These are phyloP conservation scores for Phenoliferia sp. DNA, from an alignment of 1,284 basidiomycete genomes.

Conservation along the genomic window DNA sequence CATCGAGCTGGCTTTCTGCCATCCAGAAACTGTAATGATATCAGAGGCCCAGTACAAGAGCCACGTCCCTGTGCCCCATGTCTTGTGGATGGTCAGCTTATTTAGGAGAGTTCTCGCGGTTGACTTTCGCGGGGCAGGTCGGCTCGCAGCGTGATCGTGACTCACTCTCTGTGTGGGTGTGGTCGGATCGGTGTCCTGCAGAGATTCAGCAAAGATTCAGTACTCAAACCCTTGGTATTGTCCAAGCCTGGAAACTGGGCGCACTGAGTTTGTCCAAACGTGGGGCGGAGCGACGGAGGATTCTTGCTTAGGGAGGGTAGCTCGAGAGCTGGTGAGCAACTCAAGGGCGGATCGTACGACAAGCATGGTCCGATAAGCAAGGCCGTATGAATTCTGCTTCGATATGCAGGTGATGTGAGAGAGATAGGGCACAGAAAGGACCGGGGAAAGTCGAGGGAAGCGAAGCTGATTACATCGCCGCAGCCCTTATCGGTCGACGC, in stretches of 20 bases:
- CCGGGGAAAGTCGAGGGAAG: too few relatives aligned
- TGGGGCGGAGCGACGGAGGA: neutral
- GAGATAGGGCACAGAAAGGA: neutral
- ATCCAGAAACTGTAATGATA: neutral
- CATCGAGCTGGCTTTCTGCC: slow-evolving; percentile 1
- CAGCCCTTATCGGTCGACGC: too few relatives aligned
- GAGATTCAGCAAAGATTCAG: neutral
- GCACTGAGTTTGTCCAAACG: neutral
- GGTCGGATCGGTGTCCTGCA: neutral
- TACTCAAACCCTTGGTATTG: too few relatives aligned
- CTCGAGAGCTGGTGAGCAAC: neutral
- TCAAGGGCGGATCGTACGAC: neutral
- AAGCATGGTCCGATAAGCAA: neutral
- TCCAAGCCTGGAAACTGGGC: neutral
- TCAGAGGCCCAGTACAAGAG: neutral
- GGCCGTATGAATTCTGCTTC: too few relatives aligned
- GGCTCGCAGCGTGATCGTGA: too few relatives aligned
- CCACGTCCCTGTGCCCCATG: neutral
- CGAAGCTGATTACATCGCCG: too few relatives aligned
- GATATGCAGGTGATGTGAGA: neutral
- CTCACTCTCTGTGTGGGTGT: neutral
- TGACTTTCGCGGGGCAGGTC: too few relatives aligned
- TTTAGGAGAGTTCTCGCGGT: neutral
- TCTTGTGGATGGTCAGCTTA: neutral
- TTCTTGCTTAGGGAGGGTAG: neutral